A percentile compares a stretch with the other conserved stretches of the same genome.
Evolutionary conservation across 208 protist genomes (phyloP).

Genomic region (Vickermania ingenoplastis): DNA sequence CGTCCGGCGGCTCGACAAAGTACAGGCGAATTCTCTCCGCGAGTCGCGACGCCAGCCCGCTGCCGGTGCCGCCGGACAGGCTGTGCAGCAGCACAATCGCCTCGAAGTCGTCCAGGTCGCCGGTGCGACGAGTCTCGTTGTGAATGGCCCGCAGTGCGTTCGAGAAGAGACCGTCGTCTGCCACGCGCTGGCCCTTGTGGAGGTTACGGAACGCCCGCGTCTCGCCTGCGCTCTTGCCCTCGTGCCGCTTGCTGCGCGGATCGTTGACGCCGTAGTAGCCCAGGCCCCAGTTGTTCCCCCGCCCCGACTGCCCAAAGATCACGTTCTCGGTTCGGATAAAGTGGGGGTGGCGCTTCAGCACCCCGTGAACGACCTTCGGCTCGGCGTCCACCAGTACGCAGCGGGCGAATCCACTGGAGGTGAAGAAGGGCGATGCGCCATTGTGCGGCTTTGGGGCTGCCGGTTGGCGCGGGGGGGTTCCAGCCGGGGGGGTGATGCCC

Average conservation of each 20-base stretch:
- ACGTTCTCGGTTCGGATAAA: slow-evolving; percentile 61
- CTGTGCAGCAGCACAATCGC: slow-evolving; percentile 78
- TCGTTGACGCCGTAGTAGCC: slow-evolving; percentile 71
- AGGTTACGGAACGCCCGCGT: slow-evolving; percentile 43
- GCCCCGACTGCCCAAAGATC: slow-evolving; percentile 65
- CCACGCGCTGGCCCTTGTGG: slow-evolving; percentile 46
- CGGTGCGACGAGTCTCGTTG: slow-evolving; percentile 57
- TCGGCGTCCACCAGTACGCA: slow-evolving; percentile 79
- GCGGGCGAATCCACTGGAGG: slow-evolving; percentile 53
- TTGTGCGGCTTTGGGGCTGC: slow-evolving; percentile 3
- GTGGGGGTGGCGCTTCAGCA: slow-evolving; percentile 37
- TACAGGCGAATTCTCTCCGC: slow-evolving; percentile 76
- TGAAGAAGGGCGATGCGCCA: slow-evolving; percentile 46
- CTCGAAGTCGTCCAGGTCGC: slow-evolving; percentile 46
- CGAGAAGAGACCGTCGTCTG: slow-evolving; percentile 39
- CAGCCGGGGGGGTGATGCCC: slow-evolving; percentile 3
- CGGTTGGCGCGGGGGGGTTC: neutral
- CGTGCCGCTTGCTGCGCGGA: slow-evolving; percentile 26
- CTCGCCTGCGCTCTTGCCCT: slow-evolving; percentile 20
- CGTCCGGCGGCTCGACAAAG: slow-evolving; percentile 51
- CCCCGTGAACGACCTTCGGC: slow-evolving; percentile 74
- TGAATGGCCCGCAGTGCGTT: slow-evolving; percentile 64
- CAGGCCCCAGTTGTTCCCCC: slow-evolving; percentile 82
- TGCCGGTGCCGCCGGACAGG: slow-evolving; percentile 77
- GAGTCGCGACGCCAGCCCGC: slow-evolving; percentile 63